phyloP scores from a whole-genome alignment of 345 rosid species.

The Citrus hindsii region DNA sequence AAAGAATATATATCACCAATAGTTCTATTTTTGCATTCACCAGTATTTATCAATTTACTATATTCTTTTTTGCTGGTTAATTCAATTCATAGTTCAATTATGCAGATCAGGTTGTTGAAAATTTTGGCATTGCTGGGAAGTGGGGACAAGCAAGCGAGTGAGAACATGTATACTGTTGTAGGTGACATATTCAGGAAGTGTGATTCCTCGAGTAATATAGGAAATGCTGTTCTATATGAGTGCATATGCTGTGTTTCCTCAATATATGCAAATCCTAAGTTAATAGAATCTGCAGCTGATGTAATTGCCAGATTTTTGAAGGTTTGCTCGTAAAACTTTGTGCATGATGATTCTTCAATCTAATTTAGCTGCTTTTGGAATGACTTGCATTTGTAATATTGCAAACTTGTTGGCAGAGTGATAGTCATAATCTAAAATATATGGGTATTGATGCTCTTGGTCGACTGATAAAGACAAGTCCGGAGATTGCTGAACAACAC shows the following conservation, averaged over 20 bases:
- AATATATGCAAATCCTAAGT: conserved; percentile 75
- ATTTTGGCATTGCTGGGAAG: conserved; percentile 88
- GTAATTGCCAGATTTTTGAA: conserved; percentile 84
- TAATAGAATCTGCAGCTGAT: conserved; percentile 87
- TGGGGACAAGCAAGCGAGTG: conserved; percentile 96
- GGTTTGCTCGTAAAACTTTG: conserved; percentile 39
- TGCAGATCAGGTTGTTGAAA: conserved; percentile 91
- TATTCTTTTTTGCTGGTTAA: neutral
- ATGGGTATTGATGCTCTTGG: conserved; percentile 98
- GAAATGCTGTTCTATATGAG: conserved; percentile 89
- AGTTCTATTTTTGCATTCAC: neutral
- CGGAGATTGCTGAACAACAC: conserved; percentile 97
- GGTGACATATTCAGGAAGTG: conserved; percentile 90
- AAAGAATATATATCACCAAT: neutral
- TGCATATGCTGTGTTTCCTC: conserved; percentile 91
- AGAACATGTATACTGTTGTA: conserved; percentile 85
- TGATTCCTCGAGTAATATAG: conserved; percentile 83
- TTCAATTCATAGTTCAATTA: conserved; percentile 12
- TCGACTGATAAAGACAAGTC: conserved; percentile 79
- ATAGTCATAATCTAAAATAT: conserved; percentile 89
- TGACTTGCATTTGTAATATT: conserved; percentile 14
- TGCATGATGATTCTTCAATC: neutral
- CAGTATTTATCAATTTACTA: neutral
- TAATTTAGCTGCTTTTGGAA: neutral
- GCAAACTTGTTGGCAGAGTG: conserved; percentile 64